These are phyloP conservation scores for Sorghum bicolor DNA, from an alignment of 176 grass and related monocot genomes.

Conservation along the genomic window DNA sequence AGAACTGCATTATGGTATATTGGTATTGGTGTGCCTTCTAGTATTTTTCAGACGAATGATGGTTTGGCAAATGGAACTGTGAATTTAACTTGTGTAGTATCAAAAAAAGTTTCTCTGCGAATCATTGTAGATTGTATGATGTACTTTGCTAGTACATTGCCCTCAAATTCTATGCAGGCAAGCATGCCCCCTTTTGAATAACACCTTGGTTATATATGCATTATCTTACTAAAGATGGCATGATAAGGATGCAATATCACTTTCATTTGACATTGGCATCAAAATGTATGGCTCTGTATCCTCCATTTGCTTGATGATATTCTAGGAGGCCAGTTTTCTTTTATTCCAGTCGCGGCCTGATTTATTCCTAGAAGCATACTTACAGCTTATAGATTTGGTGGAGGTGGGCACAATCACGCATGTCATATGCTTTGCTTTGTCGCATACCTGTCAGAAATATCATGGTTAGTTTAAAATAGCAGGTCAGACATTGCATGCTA, in stretches of 20 bases:
- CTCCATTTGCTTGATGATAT: background rate
- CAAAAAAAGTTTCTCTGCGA: background rate
- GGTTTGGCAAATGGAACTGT: background rate
- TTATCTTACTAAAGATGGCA: background rate
- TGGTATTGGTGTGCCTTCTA: background rate
- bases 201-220: background rate
- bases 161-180: background rate
- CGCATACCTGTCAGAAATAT: conserved; percentile 5
- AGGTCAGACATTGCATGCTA: background rate
- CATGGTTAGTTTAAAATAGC: background rate
- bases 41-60: background rate
- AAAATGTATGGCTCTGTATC: background rate
- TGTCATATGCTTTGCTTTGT: conserved; percentile 2
- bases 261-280: background rate
- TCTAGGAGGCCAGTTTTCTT: conserved; percentile 2
- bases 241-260: background rate
- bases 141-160: background rate
- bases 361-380: background rate
- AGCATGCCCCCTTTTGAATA: background rate
- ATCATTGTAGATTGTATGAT: background rate
- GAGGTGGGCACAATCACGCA: background rate
- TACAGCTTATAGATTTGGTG: conserved; percentile 8
- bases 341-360: background rate
- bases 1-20: background rate
- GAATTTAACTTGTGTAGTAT: background rate